Evolutionary conservation across 768 basidiomycete species (phyloP), one percentile per base, ranked within the genome.

Genomic region (Fomitopsis serialis): DNA sequence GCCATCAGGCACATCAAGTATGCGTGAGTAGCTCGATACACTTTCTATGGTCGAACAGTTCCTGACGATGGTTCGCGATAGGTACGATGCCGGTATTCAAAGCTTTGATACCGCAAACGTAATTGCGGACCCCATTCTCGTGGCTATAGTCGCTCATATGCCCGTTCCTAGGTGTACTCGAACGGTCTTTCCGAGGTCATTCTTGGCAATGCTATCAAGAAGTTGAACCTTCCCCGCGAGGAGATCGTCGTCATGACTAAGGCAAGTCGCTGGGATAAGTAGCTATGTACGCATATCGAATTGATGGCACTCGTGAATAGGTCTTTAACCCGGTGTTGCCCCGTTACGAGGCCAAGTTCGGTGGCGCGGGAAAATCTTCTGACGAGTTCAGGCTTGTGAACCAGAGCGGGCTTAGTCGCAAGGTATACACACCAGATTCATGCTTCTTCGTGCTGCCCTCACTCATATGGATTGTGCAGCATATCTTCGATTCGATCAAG

Each of bases 401-500:
- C 59, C 65, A 69, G 44, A 27, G 60, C 4, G 70, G 70, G 3
- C 60, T 70, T 4, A 63, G 57, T 34, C 63, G 74, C 36, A 74
- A 69, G 56, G 64, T 67, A 17, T 15, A 45, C 40, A 11, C n/a
- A 11, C 21, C 21, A n/a, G 5, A 23, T 10, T 42, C 45, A 10
- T 5, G 2, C 15, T 8, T 47, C n/a, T 3, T 22, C 40, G 40
- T 34, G 42, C 2, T 19, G 29, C 22, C 42, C 25, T 47, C 29
- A 11, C n/a, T 11, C 4, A 32, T 2, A 1, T 29, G 7, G 32
- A 15, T 19, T 40, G 19, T 32, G 9, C 46, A 89, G 82, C 82
- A 85, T 61, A 88, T 91, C 48, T 90, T 91, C 58, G 85, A 84
- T 27, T 74, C 81, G 0, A 77, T 85, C 36, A 81, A 83, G 60